Evolutionary conservation across 1,139 yeast genomes (phyloP).

Genomic region (Kodamaea suecica): DNA sequence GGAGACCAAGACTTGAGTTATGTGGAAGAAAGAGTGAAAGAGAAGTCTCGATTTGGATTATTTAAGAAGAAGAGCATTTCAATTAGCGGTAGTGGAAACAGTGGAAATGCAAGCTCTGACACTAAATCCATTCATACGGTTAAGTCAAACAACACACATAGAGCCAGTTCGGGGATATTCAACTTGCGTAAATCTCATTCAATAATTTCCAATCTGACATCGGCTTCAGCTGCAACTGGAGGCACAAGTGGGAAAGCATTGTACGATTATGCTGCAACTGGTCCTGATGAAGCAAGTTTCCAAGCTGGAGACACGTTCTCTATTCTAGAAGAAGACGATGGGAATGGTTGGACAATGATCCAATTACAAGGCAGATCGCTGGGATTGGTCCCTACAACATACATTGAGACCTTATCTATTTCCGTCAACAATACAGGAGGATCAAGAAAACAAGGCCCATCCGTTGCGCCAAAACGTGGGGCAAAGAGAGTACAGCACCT

Average conservation of each 20-base stretch:
- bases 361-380: constrained; percentile 37
- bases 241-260: constrained; percentile 43
- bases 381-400: constrained; percentile 88
- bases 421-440: constrained; percentile 11
- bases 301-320: constrained; percentile 58
- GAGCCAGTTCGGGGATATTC: constrained; percentile 30
- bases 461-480: constrained; percentile 82
- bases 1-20: constrained; percentile 67
- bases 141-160: constrained; percentile 20
- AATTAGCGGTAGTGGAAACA: constrained; percentile 9
- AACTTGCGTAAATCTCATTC: constrained; percentile 35
- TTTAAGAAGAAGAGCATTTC: constrained; percentile 27
- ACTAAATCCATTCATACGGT: constrained; percentile 34
- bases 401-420: constrained; percentile 49
- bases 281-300: constrained; percentile 71
- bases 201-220: constrained; percentile 16
- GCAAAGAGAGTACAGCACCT: constrained; percentile 64
- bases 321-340: constrained; percentile 70
- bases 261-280: constrained; percentile 67
- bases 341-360: constrained; percentile 89
- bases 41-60: constrained; percentile 56
- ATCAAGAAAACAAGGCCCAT: constrained; percentile 60
- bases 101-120: constrained; percentile 22
- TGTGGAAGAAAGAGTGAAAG: constrained; percentile 40
- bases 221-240: constrained; percentile 15